Base-by-base conservation (phyloP, 257 asterid species). In the Fraxinus quadrangulata region DNA sequence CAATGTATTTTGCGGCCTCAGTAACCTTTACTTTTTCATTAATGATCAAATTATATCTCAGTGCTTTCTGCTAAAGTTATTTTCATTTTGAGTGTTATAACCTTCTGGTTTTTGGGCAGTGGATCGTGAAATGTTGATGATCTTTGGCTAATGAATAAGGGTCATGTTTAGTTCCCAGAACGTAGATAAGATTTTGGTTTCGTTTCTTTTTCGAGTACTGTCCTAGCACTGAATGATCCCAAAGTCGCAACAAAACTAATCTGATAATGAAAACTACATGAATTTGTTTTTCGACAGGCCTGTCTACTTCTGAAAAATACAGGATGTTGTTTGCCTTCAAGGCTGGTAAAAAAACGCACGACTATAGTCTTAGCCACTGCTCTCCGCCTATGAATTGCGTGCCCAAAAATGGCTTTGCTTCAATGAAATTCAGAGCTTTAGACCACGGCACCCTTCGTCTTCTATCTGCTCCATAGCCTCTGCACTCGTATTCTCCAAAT, bases 391-490 rank as follows among this genome's bases (percentile, higher is more conserved):
- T 88, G 85, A 85, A 95, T 2, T 78, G 9, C 16, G 83, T 87
- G 21, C 83, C 87, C 3, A 89, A 75, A 79, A 76, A 89, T 3
- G 81, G 78, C 59, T 78, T 78, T 14, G 87, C 96, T 81, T 93
- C 83, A 1, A 26, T 17, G 79, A 71, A 51, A 54, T 16, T 71
- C 13, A 89, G 81, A 2, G 84, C 78, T 78, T 82, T 90, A 0
- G 97, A 82, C 97, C 97, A 95, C n/a, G 83, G 69, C 7, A 78
- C 91, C 49, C 93, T 75, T 3, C 82, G 47, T 1, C 74, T 78
- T 70, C 94, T 89, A 63, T 85, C 81, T 10, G 96, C 92, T 66
- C 97, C 99, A 17, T 72, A 72, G 17, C 99, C 97, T n/a, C 81
- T 79, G 83, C 94, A 88, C 34, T 81, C 71, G 78, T 82, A 93